phyloP scores from a whole-genome alignment of 2,329 filamentous ascomycete species.

The Apiospora koreana region DNA sequence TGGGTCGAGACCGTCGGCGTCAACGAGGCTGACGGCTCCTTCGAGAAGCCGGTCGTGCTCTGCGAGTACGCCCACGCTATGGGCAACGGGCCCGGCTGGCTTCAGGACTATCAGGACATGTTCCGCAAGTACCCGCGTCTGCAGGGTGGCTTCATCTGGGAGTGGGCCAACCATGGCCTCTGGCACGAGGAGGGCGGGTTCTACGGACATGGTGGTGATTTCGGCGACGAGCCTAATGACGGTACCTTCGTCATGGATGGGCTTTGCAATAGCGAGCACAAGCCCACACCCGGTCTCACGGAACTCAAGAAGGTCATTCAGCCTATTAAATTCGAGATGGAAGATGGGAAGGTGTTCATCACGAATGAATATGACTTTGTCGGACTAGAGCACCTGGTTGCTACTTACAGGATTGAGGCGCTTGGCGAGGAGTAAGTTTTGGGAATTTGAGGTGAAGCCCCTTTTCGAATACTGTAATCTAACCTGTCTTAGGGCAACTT shows the following conservation, averaged over 20 bases:
- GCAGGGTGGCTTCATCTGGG: slow-evolving; percentile 69
- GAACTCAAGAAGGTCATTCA: slow-evolving; percentile 61
- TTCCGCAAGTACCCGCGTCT: slow-evolving; percentile 63
- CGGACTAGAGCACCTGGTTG: slow-evolving; percentile 42
- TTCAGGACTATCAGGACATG: slow-evolving; percentile 67
- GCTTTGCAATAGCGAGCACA: slow-evolving; percentile 53
- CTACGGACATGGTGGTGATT: slow-evolving; percentile 59
- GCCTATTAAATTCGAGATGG: slow-evolving; percentile 47
- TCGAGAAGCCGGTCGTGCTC: slow-evolving; percentile 59
- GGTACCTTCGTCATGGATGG: slow-evolving; percentile 65
- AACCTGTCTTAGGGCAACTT: slow-evolving; percentile 22
- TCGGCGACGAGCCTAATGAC: slow-evolving; percentile 62
- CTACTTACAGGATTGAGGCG: slow-evolving; percentile 45
- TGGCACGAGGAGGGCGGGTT: slow-evolving; percentile 48
- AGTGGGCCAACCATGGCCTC: slow-evolving; percentile 65
- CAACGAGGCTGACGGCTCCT: slow-evolving; percentile 39
- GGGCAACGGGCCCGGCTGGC: slow-evolving; percentile 72
- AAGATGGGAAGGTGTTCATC: slow-evolving; percentile 39
- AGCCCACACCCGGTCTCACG: slow-evolving; percentile 55
- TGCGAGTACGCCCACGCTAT: slow-evolving; percentile 66
- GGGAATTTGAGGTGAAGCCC: no score
- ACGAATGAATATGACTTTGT: slow-evolving; percentile 54
- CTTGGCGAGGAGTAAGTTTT: slow-evolving; percentile 41
- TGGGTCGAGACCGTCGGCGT: slow-evolving; percentile 46
- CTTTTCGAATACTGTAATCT: no score